A percentile compares a stretch with the other conserved stretches of the same genome.
Evolutionary conservation across 73 alveolate genomes (phyloP).

Genomic region (Symbiodinium natans): DNA sequence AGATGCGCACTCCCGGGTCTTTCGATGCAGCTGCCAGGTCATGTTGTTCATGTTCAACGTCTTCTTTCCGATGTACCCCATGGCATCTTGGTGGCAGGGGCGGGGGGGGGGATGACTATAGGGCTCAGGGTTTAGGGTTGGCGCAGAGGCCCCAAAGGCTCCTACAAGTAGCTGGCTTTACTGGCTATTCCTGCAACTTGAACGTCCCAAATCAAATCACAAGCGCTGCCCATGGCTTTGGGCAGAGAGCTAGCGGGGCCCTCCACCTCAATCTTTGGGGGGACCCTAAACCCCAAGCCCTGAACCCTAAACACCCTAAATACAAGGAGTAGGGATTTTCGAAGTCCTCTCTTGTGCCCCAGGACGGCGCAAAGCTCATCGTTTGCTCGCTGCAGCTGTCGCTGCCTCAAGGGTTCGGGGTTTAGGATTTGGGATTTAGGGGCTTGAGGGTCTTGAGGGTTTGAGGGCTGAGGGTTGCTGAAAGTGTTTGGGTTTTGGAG

Average conservation of each 20-base stretch:
- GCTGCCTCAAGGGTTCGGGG: not conserved
- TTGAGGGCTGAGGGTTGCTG: not conserved
- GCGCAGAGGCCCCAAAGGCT: too few species aligned
- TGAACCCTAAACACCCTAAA: too few species aligned
- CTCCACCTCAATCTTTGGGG: too few species aligned
- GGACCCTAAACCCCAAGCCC: too few species aligned
- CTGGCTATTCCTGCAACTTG: too few species aligned
- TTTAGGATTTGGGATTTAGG: not conserved
- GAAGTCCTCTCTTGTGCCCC: too few species aligned
- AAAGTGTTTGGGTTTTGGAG: not conserved
- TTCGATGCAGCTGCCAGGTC: too few species aligned
- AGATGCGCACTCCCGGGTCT: too few species aligned
- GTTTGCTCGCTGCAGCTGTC: slow-evolving; percentile 71
- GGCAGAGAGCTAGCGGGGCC: not conserved
- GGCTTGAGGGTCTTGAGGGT: not conserved
- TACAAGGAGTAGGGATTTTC: too few species aligned
- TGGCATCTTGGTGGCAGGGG: slow-evolving; percentile 17
- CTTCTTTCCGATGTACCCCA: slow-evolving; percentile 93
- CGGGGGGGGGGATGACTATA: not conserved
- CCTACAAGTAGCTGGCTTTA: too few species aligned
- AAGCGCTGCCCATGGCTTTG: too few species aligned
- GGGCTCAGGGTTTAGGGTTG: not conserved
- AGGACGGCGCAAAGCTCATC: slow-evolving; percentile 91
- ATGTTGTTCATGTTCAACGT: slow-evolving; percentile 86
- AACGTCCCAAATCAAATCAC: too few species aligned